Evolutionary conservation across 208 protist species (phyloP).

Genomic region (Trypanosoma lewisi): DNA sequence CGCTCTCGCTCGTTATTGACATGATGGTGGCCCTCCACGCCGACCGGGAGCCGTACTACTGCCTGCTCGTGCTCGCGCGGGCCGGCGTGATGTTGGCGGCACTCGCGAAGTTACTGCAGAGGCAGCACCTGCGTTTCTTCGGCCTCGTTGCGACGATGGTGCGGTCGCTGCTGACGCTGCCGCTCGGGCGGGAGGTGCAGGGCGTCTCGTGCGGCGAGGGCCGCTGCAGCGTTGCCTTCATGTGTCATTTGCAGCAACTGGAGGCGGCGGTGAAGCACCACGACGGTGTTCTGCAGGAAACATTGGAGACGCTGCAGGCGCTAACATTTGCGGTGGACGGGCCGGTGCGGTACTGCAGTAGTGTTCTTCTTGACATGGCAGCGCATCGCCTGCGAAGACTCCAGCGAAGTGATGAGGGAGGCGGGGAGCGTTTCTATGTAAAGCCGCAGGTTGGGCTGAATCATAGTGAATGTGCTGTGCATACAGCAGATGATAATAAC

Average conservation of each 20-base stretch:
- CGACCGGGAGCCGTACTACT: constrained; percentile 71
- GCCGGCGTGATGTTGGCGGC: constrained; percentile 50
- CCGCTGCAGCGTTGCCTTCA: constrained; percentile 36
- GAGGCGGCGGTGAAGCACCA: constrained; percentile 38
- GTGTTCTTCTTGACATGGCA: constrained; percentile 42
- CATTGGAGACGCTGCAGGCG: constrained; percentile 37
- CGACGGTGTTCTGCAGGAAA: constrained; percentile 43
- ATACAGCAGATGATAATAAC: constrained; percentile 5
- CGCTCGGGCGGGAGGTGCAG: constrained; percentile 39
- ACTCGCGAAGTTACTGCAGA: constrained; percentile 49
- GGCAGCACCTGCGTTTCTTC: constrained; percentile 53
- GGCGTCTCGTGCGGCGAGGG: neutral
- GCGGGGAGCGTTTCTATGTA: neutral
- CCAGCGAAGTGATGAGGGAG: constrained; percentile 9
- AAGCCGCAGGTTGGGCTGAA: constrained; percentile 1
- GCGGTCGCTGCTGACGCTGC: constrained; percentile 46
- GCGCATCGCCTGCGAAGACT: constrained; percentile 40
- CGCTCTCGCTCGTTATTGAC: constrained; percentile 63
- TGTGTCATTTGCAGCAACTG: constrained; percentile 45
- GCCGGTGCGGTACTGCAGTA: constrained; percentile 38
- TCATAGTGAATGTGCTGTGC: neutral
- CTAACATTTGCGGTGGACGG: constrained; percentile 44
- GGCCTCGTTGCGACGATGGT: constrained; percentile 50
- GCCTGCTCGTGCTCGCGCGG: constrained; percentile 60
- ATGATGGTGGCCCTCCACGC: constrained; percentile 66